Evolutionary conservation across 768 basidiomycete genomes (phyloP), one percentile per base, ranked within the genome.

Genomic region (Grammothele lineata): DNA sequence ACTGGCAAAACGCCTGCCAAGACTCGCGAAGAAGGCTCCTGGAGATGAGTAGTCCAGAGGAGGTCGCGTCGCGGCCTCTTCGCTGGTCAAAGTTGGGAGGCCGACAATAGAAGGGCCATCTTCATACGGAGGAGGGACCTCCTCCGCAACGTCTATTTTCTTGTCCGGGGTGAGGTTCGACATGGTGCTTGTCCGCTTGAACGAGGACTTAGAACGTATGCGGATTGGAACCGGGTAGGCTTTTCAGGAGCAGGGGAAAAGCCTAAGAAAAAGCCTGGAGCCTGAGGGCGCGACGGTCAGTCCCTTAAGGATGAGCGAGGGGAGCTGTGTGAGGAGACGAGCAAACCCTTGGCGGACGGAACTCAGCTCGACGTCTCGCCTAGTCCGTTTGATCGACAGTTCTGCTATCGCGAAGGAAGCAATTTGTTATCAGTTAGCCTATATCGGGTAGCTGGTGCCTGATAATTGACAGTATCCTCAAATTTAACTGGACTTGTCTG

Each of bases 1-100:
- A 58, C 87, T 89, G 57, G 64, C 75, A 72, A 85, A 85, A 30
- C 89, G 75, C 11, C 66, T 66, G 55, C 70, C 74, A 33, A 81
- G 59, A 54, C 83, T 90, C 27, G 24, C 42, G 9, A 58, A 51
- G 57, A 90, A 85, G 5, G 76, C 78, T 5, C 40, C 36, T 4
- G 68, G 57, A n/a, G 87, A 87, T 10, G 75, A 74, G 57, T 80
- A 91, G 27, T 76, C 73, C 55, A 92, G 81, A 15, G 77, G 73
- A 3, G 89, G 88, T 3, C 86, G 65, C 15, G 38, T 22, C 8
- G 23, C 6, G 30, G 26, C 22, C 43, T 17, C 11, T 42, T 37
- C 19, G 23, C 21, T 8, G 22, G 43, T 41, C 9, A 34, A 23
- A 27, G 39, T 30, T 24, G 43, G 52, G 17, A 38, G 46, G 33